Base-by-base conservation (phyloP, 768 basidiomycete genomes). In the Kwoniella mangroviensis region DNA sequence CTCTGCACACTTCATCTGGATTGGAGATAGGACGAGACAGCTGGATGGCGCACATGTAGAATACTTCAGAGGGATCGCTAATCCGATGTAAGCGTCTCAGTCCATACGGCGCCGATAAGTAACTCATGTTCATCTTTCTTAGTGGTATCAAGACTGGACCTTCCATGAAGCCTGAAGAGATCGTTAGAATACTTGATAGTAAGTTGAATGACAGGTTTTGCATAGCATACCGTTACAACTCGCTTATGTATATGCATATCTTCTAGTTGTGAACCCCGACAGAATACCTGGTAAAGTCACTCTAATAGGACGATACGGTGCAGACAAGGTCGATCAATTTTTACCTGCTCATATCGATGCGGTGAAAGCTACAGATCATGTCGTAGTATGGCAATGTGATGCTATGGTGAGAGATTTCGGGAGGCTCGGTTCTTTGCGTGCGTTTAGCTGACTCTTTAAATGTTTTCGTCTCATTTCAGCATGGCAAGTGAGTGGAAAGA, bases 1-100 rank as follows among this genome's bases (percentile, higher is more conserved):
- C 17, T 92, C 93, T 2, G 92, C 93, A 9, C 94, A 95, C 82
- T 96, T 97, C 84, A 83, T 98, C 60, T 99, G 96, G 96, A 92
- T 99, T 64, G 96, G 96, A 0, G 97, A 99, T 84, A 89, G 96
- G 62, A 99, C 96, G 4, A 86, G 96, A 51, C 93, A 96, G 83
- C 85, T 98, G 0, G 88, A 89, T 56, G 94, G 94, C 7, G 97
- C 94, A 3, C 97, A 99, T 81, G 90, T 98, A 41, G 96, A 98
- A 84, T 84, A 79, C 65, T 83, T 83, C 67, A 55, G 82, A 43
- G 82, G 82, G 9, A 80, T 83, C 52, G 75, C 75, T 11, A 83
- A 83, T 61, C 82, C 82, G 2, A 82, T 83, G 76, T 80, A 57
- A 72, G 79, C 58, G 15, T 6, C 4, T 40, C 17, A 22, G 21